Base-by-base conservation (phyloP, 352 stramenopile genomes). In the Phytophthora fragariae region DNA sequence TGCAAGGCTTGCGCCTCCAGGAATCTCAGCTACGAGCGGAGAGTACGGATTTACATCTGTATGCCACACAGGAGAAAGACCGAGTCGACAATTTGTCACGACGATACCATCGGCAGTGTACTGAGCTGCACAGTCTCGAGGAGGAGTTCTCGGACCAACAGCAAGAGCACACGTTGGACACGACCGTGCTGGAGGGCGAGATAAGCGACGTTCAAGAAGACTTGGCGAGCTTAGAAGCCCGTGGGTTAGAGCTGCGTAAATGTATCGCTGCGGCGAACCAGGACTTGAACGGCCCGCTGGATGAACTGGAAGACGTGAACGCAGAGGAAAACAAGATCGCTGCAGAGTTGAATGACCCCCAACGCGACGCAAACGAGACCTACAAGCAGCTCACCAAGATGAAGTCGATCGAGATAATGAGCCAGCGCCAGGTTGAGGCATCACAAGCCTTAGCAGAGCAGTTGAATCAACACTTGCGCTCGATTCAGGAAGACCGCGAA, bases 101-200 rank as follows among this genome's bases (percentile, higher is more conserved):
- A 6, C 73, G 66, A 12, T 80, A 79, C 29, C 85, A 92, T 69
- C 82, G 85, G 33, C 60, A 70, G 5, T 68, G 73, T 37, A 63
- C 82, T 2, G 78, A 92, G 63, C 71, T 90, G 27, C 80, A 73
- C 11, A 84, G 72, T 46, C 64, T 92, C 1, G 85, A 92, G 21
- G 82, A 92, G 5, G 83, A 94, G 27, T 65, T 88, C 9, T 75
- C 74, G 5, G 85, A 91, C 47, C 76, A 84, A 14, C 57, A 81
- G 15, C 81, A 92, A 65, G 76, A 89, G 50, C 73, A 92, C 49
- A 73, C 80, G 15, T 62, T 90, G 21, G 87, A 94, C 62, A 92
- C 85, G 31, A 84, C 75, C 1, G 81, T 92, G 62, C 77, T 92
- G 10, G 85, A 94, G 53, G 79, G 85, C 11, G 87, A 94, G 65